Evolutionary conservation across 495 filamentous ascomycete species (phyloP), one percentile per base, ranked within the genome.

Genomic region (Penicillium silybi): DNA sequence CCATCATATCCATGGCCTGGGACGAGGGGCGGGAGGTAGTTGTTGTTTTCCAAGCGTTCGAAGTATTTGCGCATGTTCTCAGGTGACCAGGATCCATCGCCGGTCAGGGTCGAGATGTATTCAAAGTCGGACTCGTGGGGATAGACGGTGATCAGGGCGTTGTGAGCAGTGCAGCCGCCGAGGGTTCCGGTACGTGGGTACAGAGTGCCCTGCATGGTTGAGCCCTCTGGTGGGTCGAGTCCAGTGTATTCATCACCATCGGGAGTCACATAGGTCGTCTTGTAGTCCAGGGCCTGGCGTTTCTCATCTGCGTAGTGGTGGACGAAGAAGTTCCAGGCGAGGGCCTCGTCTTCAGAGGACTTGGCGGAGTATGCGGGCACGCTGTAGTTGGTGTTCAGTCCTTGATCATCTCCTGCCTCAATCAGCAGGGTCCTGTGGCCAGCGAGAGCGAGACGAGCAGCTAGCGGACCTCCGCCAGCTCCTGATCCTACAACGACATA

Each of bases 401-500:
- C 78, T 44, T 82, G 71, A 54, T 88, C 83, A 43, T 78, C 74
- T 22, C 85, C 85, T 2, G 85, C 81, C 56, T 88, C 84, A 39
- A 88, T 68, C 4, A 88, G 67, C 9, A 86, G 74, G 0, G 79
- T 80, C 42, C 71, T 80, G 58, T 79, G 78, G 10, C 82, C 83
- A 29, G 78, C 81, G 25, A 77, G 61, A 1, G 82, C 84, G 7
- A 86, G 79, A n/a, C 81, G 76, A 10, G 76, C 76, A 0, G 84
- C 84, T 4, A 88, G 57, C 10, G 82, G 82, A 13, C 81, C 82
- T 23, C 85, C 84, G 18, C 85, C 85, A 1, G 84, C 79, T 13
- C 84, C 85, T 38, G 74, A 79, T 23, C 85, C 85, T 0, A 87
- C 79, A 17, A 88, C 72, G 46, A 88, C 75, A 65, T 86, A 87